phyloP scores from a whole-genome alignment of 1,284 basidiomycete species.

The Austropuccinia psidii region DNA sequence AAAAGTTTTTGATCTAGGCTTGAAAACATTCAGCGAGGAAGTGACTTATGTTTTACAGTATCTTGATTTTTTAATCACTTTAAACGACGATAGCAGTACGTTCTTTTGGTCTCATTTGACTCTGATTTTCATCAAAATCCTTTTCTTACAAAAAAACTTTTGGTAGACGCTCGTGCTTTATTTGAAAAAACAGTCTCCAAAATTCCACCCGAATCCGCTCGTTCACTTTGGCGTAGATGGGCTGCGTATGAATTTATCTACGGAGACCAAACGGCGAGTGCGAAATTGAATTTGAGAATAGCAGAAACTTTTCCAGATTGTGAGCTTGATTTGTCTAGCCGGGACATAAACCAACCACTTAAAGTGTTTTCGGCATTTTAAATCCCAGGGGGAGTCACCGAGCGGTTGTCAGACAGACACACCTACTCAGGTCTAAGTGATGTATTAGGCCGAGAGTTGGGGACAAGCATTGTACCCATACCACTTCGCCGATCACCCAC shows the following conservation, averaged over 20 bases:
- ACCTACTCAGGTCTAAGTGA: constrained; percentile 16
- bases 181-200: constrained; percentile 77
- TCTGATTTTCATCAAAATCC: neutral
- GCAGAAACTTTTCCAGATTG: constrained; percentile 77
- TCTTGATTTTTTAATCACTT: constrained; percentile 81
- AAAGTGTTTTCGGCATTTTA: neutral
- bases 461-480: constrained; percentile 29
- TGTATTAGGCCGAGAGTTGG: constrained; percentile 33
- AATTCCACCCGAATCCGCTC: constrained; percentile 70
- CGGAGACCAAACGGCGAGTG: constrained; percentile 78
- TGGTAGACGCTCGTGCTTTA: constrained; percentile 88
- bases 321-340: constrained; percentile 46
- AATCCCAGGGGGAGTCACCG: constrained; percentile 20
- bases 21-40: constrained; percentile 74
- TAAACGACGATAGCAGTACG: constrained; percentile 91
- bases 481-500: constrained; percentile 29
- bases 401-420: constrained; percentile 30
- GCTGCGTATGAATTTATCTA: constrained; percentile 90
- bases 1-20: constrained; percentile 88
- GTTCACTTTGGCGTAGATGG: constrained; percentile 91
- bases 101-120: constrained; percentile 39
- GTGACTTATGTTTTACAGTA: constrained; percentile 80
- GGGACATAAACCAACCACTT: neutral
- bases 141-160: too few species aligned
- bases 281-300: constrained; percentile 80